Base-by-base conservation (phyloP, 495 filamentous ascomycete species). In the Penicillium chermesinum region DNA sequence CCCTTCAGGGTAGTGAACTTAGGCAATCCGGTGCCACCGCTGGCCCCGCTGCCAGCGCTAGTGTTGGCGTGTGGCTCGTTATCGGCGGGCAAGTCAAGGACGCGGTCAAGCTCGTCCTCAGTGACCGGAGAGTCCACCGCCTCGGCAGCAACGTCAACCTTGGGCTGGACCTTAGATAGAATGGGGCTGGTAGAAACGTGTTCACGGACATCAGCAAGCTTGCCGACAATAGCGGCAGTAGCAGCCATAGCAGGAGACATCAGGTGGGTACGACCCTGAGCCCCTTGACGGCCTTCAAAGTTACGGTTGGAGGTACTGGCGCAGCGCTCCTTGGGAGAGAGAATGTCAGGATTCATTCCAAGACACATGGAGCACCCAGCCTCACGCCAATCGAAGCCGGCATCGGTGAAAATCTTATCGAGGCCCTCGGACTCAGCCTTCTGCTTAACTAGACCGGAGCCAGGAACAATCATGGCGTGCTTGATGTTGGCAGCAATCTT, bases 361-460 rank as follows among this genome's bases (percentile, higher is more conserved):
- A 98, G 79, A 58, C 93, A 98, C 93, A 98, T 98, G 44, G 86
- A 91, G 75, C 93, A 98, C 37, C 93, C 93, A 48, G 93, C 93
- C 76, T 98, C 93, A 49, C 93, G 80, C 91, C 91, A 97, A 64
- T 98, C 93, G 47, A 96, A 97, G 7, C 93, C 93, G 42, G 93
- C 89, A 36, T 95, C 88, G 15, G 71, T 63, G 66, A 98, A 98
- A 54, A 95, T 85, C 73, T 87, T 87, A 70, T 97, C 88, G 1
- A 98, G 83, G 42, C 91, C 90, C 65, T 98, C 93, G 0, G 78
- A 66, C 67, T 98, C 93, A 13, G 93, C 93, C 65, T 93, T 87
- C 61, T 84, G 80, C 77, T 97, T 98, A 55, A 98, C 86, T 7
- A 96, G 77, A 46, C 93, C 93, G 37, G 91, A 96, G 5, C 93